These are phyloP conservation scores for Pueraria montana DNA, from an alignment of 306 rosid genomes.

Conservation along the genomic window DNA sequence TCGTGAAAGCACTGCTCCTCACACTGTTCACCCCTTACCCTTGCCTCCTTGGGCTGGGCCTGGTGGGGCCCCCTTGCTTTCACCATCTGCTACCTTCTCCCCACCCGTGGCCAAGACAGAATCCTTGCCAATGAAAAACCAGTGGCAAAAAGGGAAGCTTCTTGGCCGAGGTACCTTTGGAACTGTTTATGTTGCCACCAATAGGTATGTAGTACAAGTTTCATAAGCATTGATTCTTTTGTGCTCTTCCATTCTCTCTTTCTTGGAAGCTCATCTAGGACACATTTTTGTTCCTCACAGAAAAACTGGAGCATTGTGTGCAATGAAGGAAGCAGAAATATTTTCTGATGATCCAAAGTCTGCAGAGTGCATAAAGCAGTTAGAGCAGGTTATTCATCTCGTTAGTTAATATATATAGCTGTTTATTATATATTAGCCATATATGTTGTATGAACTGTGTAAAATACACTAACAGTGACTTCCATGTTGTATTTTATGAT, in stretches of 20 bases:
- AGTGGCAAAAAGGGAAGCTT: slow-evolving; percentile 97
- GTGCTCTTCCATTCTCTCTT: slow-evolving; percentile 42
- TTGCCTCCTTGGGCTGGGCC: slow-evolving; percentile 91
- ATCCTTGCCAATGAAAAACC: slow-evolving; percentile 66
- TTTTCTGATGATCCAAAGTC: slow-evolving; percentile 92
- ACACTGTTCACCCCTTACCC: slow-evolving; percentile 85
- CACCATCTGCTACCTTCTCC: slow-evolving; percentile 55
- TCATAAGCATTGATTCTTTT: neutral
- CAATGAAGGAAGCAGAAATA: slow-evolving; percentile 97
- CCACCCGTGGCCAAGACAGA: slow-evolving; percentile 61
- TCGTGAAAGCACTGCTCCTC: slow-evolving; percentile 60
- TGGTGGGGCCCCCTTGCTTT: slow-evolving; percentile 63
- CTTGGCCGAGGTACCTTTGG: slow-evolving; percentile 99
- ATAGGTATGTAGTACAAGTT: slow-evolving; percentile 61
- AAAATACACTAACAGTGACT: neutral
- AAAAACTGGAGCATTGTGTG: slow-evolving; percentile 96
- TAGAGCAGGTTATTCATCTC: slow-evolving; percentile 79
- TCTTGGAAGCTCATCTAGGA: slow-evolving; percentile 30
- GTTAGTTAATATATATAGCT: neutral
- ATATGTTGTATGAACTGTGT: slow-evolving; percentile 1
- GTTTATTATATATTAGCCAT: slow-evolving; percentile 6
- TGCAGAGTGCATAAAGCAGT: slow-evolving; percentile 87
- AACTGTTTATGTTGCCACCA: slow-evolving; percentile 92
- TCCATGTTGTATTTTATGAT: neutral
- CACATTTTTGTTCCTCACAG: slow-evolving; percentile 47